These are phyloP conservation scores for Microcera coccophila DNA, from an alignment of 2,329 filamentous ascomycete genomes.

Conservation along the genomic window DNA sequence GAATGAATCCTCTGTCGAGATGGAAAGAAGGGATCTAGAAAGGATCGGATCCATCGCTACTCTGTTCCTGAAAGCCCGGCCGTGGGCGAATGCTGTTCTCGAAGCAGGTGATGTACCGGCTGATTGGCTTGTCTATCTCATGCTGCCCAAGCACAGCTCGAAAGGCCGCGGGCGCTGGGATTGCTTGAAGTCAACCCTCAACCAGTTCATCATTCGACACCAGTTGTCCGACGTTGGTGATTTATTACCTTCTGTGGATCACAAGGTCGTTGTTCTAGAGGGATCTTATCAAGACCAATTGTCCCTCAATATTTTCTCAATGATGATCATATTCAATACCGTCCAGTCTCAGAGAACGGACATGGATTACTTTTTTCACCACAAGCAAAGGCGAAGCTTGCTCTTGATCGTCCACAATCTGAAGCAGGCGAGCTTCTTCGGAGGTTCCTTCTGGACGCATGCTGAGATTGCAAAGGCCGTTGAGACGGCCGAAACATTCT, in stretches of 20 bases:
- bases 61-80: conserved; percentile 70
- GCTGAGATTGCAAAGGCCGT: conserved; percentile 62
- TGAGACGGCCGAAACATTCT: conserved; percentile 63
- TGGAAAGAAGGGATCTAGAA: conserved; percentile 61
- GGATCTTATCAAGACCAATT: conserved; percentile 83
- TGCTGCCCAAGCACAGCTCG: conserved; percentile 50
- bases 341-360: conserved; percentile 83
- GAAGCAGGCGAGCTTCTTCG: conserved; percentile 79
- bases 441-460: conserved; percentile 68
- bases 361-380: conserved; percentile 84
- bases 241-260: conserved; percentile 68
- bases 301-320: conserved; percentile 78
- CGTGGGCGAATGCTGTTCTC: conserved; percentile 64
- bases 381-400: conserved; percentile 63
- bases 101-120: conserved; percentile 57
- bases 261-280: conserved; percentile 68
- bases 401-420: conserved; percentile 71
- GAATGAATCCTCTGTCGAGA: conserved; percentile 38
- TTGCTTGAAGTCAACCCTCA: conserved; percentile 66
- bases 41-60: conserved; percentile 62
- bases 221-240: conserved; percentile 64
- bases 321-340: conserved; percentile 79
- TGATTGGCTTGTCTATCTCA: conserved; percentile 71
- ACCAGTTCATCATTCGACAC: conserved; percentile 79
- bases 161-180: conserved; percentile 55